A percentile compares a stretch with the other conserved stretches of the same genome.
These are phyloP conservation scores for Stevia rebaudiana DNA, from an alignment of 140 eudicot genomes.

Conservation along the genomic window DNA sequence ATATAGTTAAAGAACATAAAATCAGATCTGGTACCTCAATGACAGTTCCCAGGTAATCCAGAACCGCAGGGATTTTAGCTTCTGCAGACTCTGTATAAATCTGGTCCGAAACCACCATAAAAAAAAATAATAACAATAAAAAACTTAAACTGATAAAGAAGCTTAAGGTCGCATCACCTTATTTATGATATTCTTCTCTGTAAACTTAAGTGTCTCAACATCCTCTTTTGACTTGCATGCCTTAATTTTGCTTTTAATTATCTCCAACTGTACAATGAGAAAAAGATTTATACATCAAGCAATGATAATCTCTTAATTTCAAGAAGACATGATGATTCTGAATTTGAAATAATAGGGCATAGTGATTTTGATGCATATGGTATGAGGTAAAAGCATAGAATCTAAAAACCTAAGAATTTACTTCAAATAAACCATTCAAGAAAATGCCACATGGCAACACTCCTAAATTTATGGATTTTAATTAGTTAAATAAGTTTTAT, in stretches of 20 bases:
- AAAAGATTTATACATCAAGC: not conserved
- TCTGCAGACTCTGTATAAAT: slow-evolving; percentile 85
- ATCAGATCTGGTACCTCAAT: slow-evolving; percentile 43
- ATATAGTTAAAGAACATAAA: too few relatives aligned
- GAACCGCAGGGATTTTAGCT: slow-evolving; percentile 93
- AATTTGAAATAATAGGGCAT: not conserved
- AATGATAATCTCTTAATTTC: slow-evolving; percentile 1
- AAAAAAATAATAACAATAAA: slow-evolving; percentile 2
- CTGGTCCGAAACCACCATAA: slow-evolving; percentile 34
- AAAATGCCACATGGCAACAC: too few relatives aligned
- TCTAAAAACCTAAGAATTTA: too few relatives aligned
- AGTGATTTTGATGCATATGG: not conserved
- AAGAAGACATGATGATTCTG: not conserved
- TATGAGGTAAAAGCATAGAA: not conserved
- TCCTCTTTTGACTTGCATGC: slow-evolving; percentile 71
- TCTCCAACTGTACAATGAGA: slow-evolving; percentile 52
- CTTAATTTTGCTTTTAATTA: slow-evolving; percentile 51
- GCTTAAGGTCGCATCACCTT: slow-evolving; percentile 41
- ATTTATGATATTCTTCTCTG: slow-evolving; percentile 66
- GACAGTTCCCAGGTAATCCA: slow-evolving; percentile 84
- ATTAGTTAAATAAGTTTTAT: too few relatives aligned
- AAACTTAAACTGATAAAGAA: not conserved
- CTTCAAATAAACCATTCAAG: too few relatives aligned
- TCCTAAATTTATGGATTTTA: too few relatives aligned
- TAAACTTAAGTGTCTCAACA: slow-evolving; percentile 66